Evolutionary conservation across 2,329 filamentous ascomycete genomes (phyloP).

Genomic region (Sclerotinia minor): DNA sequence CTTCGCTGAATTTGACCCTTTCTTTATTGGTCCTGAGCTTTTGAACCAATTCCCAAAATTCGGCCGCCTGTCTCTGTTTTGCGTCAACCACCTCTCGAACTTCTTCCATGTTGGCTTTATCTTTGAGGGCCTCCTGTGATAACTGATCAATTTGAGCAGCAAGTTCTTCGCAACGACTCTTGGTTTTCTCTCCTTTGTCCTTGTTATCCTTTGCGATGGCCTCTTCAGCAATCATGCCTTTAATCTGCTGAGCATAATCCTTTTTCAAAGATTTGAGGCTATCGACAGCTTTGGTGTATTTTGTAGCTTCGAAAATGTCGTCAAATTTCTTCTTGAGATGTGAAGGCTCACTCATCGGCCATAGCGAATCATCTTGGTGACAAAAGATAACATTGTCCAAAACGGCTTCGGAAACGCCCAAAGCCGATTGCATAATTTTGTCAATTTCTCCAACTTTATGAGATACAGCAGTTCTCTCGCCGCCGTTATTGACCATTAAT

Average conservation of each 20-base stretch:
- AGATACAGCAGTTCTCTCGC: constrained; percentile 77
- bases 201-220: constrained; percentile 80
- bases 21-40: constrained; percentile 75
- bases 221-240: constrained; percentile 71
- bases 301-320: constrained; percentile 94
- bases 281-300: constrained; percentile 96
- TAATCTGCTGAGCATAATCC: constrained; percentile 74
- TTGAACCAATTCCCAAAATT: constrained; percentile 72
- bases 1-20: constrained; percentile 67
- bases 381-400: constrained; percentile 97
- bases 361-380: constrained; percentile 95
- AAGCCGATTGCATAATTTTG: constrained; percentile 76
- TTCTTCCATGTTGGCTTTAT: constrained; percentile 42
- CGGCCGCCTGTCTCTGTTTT: constrained; percentile 71
- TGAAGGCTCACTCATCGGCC: constrained; percentile 88
- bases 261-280: constrained; percentile 88
- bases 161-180: constrained; percentile 65
- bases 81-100: constrained; percentile 55
- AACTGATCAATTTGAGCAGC: constrained; percentile 64
- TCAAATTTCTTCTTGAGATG: constrained; percentile 92
- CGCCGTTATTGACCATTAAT: constrained; percentile 72
- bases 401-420: constrained; percentile 87
- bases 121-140: constrained; percentile 57
- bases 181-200: constrained; percentile 72
- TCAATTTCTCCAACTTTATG: constrained; percentile 80